Conservation (phyloP, 2,329 filamentous ascomycete species). For the Cercospora sojina region DNA sequence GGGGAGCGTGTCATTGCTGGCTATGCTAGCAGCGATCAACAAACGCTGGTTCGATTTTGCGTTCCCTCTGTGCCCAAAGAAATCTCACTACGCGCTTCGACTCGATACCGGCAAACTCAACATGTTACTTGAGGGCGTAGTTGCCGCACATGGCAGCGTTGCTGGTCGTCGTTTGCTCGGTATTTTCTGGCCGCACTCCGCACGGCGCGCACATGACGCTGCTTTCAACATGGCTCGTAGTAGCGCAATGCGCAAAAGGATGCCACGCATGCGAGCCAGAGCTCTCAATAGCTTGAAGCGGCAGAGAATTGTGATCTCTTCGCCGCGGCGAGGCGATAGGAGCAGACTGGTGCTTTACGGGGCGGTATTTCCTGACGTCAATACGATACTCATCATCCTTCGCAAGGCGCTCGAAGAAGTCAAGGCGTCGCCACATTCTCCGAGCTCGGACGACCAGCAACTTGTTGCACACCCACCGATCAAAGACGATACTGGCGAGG, state of each 20-base stretch:
- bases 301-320: constrained; percentile 16
- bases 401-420: constrained; percentile 26
- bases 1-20: constrained; percentile 17
- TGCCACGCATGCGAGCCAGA: constrained; percentile 12
- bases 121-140: constrained; percentile 54
- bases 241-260: not conserved
- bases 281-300: constrained; percentile 12
- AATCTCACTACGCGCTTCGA: constrained; percentile 17
- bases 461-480: not conserved
- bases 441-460: not conserved
- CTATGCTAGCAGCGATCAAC: constrained; percentile 24
- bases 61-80: not conserved
- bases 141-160: constrained; percentile 49
- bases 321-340: not conserved
- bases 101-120: constrained; percentile 49
- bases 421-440: not conserved
- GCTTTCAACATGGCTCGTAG: constrained; percentile 1
- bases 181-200: constrained; percentile 44
- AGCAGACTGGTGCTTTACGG: constrained; percentile 26
- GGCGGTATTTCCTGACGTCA: constrained; percentile 24
- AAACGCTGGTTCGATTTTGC: constrained; percentile 23
- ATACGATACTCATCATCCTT: constrained; percentile 31
- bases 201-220: constrained; percentile 13
- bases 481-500: not conserved
- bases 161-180: constrained; percentile 51